Evolutionary conservation across 192 early-diverging fungal genomes (phyloP), one percentile per base, ranked within the genome.

Genomic region (Coemansia sp.): DNA sequence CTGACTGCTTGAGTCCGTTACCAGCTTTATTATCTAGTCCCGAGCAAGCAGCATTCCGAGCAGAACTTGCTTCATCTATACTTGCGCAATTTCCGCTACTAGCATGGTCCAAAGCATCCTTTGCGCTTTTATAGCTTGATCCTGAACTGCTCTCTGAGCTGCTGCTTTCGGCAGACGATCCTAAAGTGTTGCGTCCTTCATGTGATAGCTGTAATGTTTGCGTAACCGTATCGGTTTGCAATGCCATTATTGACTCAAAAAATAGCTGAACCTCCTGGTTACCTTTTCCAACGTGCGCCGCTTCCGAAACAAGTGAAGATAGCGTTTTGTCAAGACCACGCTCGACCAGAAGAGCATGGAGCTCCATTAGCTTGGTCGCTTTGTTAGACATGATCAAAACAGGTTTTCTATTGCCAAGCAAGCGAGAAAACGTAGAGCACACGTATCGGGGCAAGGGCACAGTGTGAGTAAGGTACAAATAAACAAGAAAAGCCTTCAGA

Each of bases 71-170:
- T 26, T 54, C 73, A 51, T 41, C 18, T 62, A 61, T 55, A 45
- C 47, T 57, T 13, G 68, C 43, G 9, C 54, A 41, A 42, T 41
- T 60, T 7, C 59, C 57, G 54, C 65, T 58, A 12, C n/a, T 26
- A 11, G 9, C 42, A 16, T 42, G 19, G 36, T 37, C 46, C 0
- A 37, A 18, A 15, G 61, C 64, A 19, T 65, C 63, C 18, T 56
- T 58, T 36, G 71, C 71, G 46, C 71, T 73, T 48, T 57, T 40
- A 52, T 56, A 67, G 41, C 74, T 70, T 13, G 68, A 22, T 18
- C 39, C 56, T 8, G 75, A 77, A 46, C 72, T 74, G 61, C 71
- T 78, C 39, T 76, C 77, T 1, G 84, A 78, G 42, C 55, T 59
- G 10, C 64, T 71, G 16, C 48, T 55, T 37, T 59, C 48, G 1